A percentile compares a stretch with the other conserved stretches of the same genome.
phyloP scores from a whole-genome alignment of 2,329 filamentous ascomycete species.

The Aspergillus sp. region DNA sequence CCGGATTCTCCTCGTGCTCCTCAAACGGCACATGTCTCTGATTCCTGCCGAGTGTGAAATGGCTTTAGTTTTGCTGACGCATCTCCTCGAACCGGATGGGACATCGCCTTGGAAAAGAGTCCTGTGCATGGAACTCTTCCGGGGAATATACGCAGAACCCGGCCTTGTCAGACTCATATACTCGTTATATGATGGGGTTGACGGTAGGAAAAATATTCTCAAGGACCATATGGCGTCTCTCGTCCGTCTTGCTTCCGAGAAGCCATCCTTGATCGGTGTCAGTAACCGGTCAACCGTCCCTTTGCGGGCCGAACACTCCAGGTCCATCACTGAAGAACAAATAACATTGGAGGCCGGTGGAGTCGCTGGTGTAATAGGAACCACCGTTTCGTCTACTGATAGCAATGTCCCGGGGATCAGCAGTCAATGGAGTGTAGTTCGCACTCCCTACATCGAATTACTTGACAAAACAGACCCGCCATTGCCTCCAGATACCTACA shows the following conservation, averaged over 20 bases:
- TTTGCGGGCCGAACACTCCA: conserved; percentile 56
- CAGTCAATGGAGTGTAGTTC: conserved; percentile 83
- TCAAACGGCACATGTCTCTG: conserved; percentile 74
- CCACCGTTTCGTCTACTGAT: conserved; percentile 65
- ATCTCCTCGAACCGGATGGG: conserved; percentile 81
- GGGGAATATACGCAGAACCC: conserved; percentile 80
- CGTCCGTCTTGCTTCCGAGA: conserved; percentile 90
- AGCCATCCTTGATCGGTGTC: conserved; percentile 82
- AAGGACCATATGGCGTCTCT: conserved; percentile 82
- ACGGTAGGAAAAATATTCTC: conserved; percentile 72
- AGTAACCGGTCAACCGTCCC: conserved; percentile 86
- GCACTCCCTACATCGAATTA: conserved; percentile 87
- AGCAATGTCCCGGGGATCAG: conserved; percentile 74
- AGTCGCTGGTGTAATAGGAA: conserved; percentile 81
- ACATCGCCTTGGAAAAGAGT: conserved; percentile 81
- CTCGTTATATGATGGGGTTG: conserved; percentile 70
- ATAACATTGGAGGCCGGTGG: conserved; percentile 87
- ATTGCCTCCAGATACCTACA: conserved; percentile 82
- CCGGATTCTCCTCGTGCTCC: conserved; percentile 76
- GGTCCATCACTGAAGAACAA: conserved; percentile 68
- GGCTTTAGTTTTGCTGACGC: conserved; percentile 75
- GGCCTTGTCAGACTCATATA: conserved; percentile 77
- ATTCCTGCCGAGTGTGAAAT: conserved; percentile 79
- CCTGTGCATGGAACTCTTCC: conserved; percentile 87
- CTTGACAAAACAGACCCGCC: conserved; percentile 89